Conservation (phyloP, 2,329 filamentous ascomycete genomes). For the Colletotrichum sp. region DNA sequence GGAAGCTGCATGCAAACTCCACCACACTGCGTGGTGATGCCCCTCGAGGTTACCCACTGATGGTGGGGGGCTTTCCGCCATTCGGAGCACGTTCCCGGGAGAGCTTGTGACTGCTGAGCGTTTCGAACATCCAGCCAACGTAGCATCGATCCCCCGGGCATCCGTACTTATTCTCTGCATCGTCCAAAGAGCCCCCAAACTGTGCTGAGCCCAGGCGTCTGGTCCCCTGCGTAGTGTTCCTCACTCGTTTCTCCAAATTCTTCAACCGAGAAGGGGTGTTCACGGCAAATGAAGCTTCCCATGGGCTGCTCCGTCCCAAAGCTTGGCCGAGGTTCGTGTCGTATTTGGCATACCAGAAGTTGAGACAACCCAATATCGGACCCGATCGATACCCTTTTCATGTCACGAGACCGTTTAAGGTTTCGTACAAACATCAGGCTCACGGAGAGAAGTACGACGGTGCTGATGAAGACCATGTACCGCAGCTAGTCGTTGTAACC, state of each 20-base stretch:
- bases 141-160: slow-evolving; percentile 8
- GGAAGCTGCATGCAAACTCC: neutral
- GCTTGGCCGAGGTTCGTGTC: neutral
- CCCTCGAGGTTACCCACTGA: neutral
- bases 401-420: neutral
- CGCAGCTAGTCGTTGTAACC: neutral
- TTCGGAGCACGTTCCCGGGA: neutral
- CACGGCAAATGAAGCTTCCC: slow-evolving; percentile 1
- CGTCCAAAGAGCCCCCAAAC: neutral
- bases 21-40: neutral
- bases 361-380: neutral
- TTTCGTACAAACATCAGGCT: neutral
- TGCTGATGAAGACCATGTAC: neutral
- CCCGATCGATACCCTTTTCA: neutral
- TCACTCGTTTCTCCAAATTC: neutral
- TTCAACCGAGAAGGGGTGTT: neutral
- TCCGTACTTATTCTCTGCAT: neutral
- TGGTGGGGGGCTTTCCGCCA: neutral
- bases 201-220: neutral
- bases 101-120: neutral
- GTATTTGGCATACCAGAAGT: neutral
- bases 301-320: slow-evolving; percentile 5
- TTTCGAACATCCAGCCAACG: slow-evolving; percentile 6
- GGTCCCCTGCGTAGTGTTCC: neutral
- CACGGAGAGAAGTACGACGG: neutral